Evolutionary conservation across 2,329 filamentous ascomycete genomes (phyloP), one percentile per base, ranked within the genome.

Genomic region (Microdochium bolleyi): DNA sequence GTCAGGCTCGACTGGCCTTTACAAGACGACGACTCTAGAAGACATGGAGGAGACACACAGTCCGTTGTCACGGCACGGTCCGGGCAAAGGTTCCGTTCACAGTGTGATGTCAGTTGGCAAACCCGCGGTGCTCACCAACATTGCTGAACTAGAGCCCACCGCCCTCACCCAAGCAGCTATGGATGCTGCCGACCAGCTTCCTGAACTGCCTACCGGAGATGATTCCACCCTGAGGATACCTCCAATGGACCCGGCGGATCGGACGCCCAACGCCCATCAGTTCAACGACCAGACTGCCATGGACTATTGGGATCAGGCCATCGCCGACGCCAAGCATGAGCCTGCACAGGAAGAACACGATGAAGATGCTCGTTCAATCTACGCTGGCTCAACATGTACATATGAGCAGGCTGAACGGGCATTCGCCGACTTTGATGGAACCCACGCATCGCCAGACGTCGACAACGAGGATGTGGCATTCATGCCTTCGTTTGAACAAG

Each of bases 371-470:
- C 73, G 75, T 38, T 71, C 79, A 38, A 75, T 73, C 14, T 67
- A 67, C 10, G 72, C 79, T 10, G 78, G 73, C 11, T 85, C 82
- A 3, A 73, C 70, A 48, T 78, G 79, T 52, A 88, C 86, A 2
- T 84, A 77, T 53, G 83, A 86, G 30, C 83, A 88, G 63, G 81
- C 81, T 19, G 73, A 83, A 56, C 70, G 78, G 38, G 80, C 88
- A 2, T 94, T 92, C 72, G 79, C 83, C 44, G 88, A 92, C 64
- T 94, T 94, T 63, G 89, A 94, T 64, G 89, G 89, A 37, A 85
- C 87, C 14, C 88, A 92, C 63, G 77, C 83, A 7, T 58, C 60
- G 22, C 71, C 72, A 16, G 58, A 59, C 55, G 58, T 56, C 48
- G 55, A 54, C 30, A 54, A 60, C 22, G 57, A 64, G 44, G 56